Evolutionary conservation across 2,329 filamentous ascomycete genomes (phyloP), one percentile per base, ranked within the genome.

Genomic region (Rutstroemia sp.): DNA sequence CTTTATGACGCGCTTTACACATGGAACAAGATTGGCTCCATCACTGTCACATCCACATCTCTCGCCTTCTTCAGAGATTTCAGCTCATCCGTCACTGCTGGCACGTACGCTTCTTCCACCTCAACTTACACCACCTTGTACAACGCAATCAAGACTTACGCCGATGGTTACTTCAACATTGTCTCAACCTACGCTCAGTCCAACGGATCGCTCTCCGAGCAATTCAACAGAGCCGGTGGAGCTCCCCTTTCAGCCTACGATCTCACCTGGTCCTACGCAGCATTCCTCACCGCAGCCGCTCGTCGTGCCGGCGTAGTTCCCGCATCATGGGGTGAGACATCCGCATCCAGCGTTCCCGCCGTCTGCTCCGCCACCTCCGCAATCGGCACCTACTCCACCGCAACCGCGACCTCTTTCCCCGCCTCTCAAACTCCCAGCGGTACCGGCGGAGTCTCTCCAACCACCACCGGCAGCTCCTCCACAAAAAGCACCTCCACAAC

Each of bases 1-100:
- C 78, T 95, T 2, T 92, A 91, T 68, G 84, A 88, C 64, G 86
- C 89, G 1, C 66, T 91, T 1, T 84, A 86, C 61, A 82, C 86
- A 50, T 92, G 87, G 87, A 76, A 85, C 60, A 71, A 75, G 38
- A 70, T 76, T 25, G 83, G 82, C 1, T 83, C 76, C 5, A 78
- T 95, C 64, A 79, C 77, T 0, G 79, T 92, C 48, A 86, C 82
- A 5, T 72, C 75, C 0, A 77, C 77, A 1, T 90, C 87, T 0
- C 75, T 90, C 8, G 67, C 79, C 7, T 92, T 94, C 75, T 94
- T 92, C 79, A 70, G 75, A 58, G 84, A 84, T 61, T 73, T 89
- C 7, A 77, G 80, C 51, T 75, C 83, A 12, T 76, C 76, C 0
- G 76, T 82, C 10, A 71, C 79, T 1, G 70, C 75, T 1, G 88